phyloP scores from a whole-genome alignment of 2,329 filamentous ascomycete species.

The Laburnicola sp. region DNA sequence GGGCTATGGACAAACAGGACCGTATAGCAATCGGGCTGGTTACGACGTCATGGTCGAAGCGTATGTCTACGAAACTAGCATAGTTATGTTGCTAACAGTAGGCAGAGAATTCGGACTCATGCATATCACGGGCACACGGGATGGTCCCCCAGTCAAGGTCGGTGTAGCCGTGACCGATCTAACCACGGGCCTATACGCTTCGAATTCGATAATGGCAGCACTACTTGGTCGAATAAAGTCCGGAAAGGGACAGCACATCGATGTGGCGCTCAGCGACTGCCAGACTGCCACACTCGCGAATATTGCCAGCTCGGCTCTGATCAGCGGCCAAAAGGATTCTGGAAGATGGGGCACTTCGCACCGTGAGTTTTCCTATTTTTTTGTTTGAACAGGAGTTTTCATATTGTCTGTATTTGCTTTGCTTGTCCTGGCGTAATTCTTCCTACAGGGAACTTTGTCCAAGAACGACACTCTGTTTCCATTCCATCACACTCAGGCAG shows the following conservation, averaged over 20 bases:
- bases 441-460: too few relatives aligned
- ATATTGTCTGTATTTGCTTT: too few relatives aligned
- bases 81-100: conserved; percentile 14
- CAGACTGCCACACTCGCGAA: conserved; percentile 95
- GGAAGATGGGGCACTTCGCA: conserved; percentile 97
- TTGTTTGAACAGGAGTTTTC: too few relatives aligned
- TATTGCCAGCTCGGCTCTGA: conserved; percentile 86
- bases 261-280: conserved; percentile 88
- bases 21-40: conserved; percentile 81
- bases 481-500: accelerated
- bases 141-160: conserved; percentile 93
- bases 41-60: conserved; percentile 99
- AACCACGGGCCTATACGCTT: conserved; percentile 92
- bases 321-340: conserved; percentile 83
- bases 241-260: conserved; percentile 86
- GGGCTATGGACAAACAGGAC: conserved; percentile 93
- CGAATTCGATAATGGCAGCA: conserved; percentile 93
- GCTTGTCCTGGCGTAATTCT: too few relatives aligned
- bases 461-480: too few relatives aligned
- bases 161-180: conserved; percentile 96
- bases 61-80: conserved; percentile 28
- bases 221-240: conserved; percentile 74
- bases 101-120: conserved; percentile 84
- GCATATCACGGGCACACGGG: conserved; percentile 91
- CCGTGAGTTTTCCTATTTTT: too few relatives aligned